phyloP scores from a whole-genome alignment of 2,329 filamentous ascomycete species.

The Eutypella sp. region DNA sequence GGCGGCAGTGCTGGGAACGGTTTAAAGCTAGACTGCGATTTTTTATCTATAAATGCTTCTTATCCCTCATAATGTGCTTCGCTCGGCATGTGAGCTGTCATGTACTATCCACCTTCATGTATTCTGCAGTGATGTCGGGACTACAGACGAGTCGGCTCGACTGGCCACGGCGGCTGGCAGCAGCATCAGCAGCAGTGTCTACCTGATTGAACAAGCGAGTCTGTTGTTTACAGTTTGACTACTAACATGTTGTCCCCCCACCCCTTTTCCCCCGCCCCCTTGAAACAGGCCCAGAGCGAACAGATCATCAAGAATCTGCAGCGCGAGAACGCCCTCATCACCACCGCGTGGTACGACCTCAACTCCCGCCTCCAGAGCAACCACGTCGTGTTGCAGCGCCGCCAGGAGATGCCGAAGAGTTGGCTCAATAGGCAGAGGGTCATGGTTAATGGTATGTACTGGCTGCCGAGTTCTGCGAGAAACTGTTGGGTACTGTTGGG shows the following conservation, averaged over 20 bases:
- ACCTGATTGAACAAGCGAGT: too few species aligned
- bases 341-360: constrained; percentile 83
- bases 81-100: neutral
- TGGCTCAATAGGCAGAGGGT: constrained; percentile 82
- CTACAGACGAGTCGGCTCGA: neutral
- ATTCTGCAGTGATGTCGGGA: neutral
- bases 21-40: neutral
- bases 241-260: neutral
- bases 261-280: neutral
- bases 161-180: neutral
- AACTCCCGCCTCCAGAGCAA: constrained; percentile 76
- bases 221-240: too few species aligned
- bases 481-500: too few species aligned
- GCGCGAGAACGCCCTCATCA: constrained; percentile 72
- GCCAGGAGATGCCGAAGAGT: constrained; percentile 70
- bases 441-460: constrained; percentile 57
- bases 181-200: too few species aligned
- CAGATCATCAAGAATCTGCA: constrained; percentile 63
- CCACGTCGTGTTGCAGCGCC: constrained; percentile 70
- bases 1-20: neutral
- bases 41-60: neutral
- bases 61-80: neutral
- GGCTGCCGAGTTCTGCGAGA: too few species aligned
- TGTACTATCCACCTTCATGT: neutral
- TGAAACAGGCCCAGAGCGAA: constrained; percentile 44